Evolutionary conservation across 805 yeast species (phyloP), one percentile per base, ranked within the genome.

Genomic region (Metschnikowia matae): DNA sequence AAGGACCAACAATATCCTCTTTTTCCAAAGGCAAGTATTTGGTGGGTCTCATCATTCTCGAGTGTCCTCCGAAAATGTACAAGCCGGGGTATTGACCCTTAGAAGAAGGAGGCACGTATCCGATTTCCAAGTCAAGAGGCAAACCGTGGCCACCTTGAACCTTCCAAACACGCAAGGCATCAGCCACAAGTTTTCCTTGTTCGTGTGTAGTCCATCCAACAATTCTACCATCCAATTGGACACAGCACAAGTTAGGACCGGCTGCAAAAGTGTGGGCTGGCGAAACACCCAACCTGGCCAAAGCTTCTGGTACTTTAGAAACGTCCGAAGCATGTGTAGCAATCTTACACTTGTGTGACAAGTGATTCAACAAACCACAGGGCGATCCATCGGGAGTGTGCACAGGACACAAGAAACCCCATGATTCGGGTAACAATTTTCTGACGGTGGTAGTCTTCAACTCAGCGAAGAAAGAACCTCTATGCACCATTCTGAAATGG

Each of bases 341-440:
- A 53, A 94, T 87, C 60, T 79, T 78, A 79, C 99, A 94, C 70
- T 89, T 90, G 73, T 94, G 97, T 8, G 98, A 86, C 74, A 94
- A 84, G 78, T 94, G 99, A 72, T 94, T 94, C 63, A 94, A 76
- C 67, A 94, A 78, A 75, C 99, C 99, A 83, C 99, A 94, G 18
- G 99, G 99, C 46, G 98, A 87, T 61, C 99, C 99, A 85, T 94
- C 99, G 5, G 99, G 99, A 13, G 99, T 94, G 70, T 94, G 99
- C 21, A 94, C 99, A 11, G 99, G 99, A 73, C 99, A 94, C 61
- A 94, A 73, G 80, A 94, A 94, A 3, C 99, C 99, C 99, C 99
- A 94, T 1, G 97, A 88, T 69, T 94, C 99, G 1, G 99, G 99
- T 51, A 94, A 79, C 62, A 94, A 76, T 69, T 94, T 94, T 76